These are phyloP conservation scores for Serendipita sp. DNA, from an alignment of 768 basidiomycete genomes.

Conservation along the genomic window DNA sequence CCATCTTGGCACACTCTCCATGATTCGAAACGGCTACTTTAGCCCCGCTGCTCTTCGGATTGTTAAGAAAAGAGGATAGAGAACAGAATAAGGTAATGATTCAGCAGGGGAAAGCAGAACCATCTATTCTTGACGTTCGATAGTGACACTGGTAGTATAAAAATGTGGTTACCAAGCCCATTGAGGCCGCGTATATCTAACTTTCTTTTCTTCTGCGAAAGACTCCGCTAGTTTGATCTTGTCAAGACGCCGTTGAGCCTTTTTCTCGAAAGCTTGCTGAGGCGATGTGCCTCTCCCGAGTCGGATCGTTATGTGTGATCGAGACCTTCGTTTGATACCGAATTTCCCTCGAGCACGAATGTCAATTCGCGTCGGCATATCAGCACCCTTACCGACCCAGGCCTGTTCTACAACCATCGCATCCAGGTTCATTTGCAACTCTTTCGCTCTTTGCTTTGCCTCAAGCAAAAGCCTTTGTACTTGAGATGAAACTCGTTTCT, in stretches of 20 bases:
- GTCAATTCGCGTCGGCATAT: conserved; percentile 47
- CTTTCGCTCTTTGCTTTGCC: conserved; percentile 68
- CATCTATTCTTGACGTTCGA: too few species aligned
- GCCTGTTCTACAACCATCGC: conserved; percentile 86
- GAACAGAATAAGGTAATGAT: too few species aligned
- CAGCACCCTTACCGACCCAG: conserved; percentile 81
- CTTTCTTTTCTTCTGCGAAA: not conserved
- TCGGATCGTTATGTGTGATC: not conserved
- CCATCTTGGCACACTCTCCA: too few species aligned
- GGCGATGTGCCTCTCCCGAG: not conserved
- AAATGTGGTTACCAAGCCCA: not conserved
- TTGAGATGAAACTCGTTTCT: conserved; percentile 74
- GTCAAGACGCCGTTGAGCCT: not conserved
- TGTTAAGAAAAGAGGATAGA: too few species aligned
- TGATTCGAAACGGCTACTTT: too few species aligned
- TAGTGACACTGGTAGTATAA: too few species aligned
- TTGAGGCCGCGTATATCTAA: not conserved
- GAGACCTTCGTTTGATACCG: conserved; percentile 33
- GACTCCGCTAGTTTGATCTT: not conserved
- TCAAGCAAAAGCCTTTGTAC: conserved; percentile 79
- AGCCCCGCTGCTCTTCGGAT: too few species aligned
- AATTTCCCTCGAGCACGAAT: conserved; percentile 67
- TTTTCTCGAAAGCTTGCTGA: not conserved
- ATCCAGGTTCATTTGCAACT: conserved; percentile 57
- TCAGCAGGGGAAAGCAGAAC: too few species aligned